Evolutionary conservation across 2,329 filamentous ascomycete genomes (phyloP).

Genomic region (Penicillium sp.): DNA sequence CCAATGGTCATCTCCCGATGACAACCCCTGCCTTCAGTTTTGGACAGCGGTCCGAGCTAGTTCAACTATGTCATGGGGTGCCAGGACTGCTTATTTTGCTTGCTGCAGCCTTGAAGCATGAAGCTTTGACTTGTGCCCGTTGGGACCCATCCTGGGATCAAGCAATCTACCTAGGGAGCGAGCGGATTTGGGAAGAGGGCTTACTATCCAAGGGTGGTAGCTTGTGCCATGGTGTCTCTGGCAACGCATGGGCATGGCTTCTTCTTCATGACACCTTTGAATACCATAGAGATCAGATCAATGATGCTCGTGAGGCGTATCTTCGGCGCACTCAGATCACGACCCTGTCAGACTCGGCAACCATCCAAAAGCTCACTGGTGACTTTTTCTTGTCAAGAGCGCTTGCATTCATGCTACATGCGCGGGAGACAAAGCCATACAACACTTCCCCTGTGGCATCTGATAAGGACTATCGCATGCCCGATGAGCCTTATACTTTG

Average conservation of each 20-base stretch:
- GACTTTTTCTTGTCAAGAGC: conserved; percentile 43
- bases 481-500: conserved; percentile 42
- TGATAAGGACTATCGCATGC: conserved; percentile 38
- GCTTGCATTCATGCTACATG: conserved; percentile 40
- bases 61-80: conserved; percentile 46
- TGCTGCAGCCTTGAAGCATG: conserved; percentile 33
- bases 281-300: conserved; percentile 26
- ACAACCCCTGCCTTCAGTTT: conserved; percentile 33
- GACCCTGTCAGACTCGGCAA: not conserved
- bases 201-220: conserved; percentile 44
- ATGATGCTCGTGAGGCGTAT: conserved; percentile 26
- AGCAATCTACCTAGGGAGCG: conserved; percentile 33
- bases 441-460: conserved; percentile 17
- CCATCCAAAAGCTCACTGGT: conserved; percentile 23
- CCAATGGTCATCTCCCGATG: conserved; percentile 42
- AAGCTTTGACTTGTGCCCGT: conserved; percentile 23
- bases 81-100: conserved; percentile 42
- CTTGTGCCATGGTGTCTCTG: conserved; percentile 44
- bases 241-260: conserved; percentile 44
- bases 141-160: conserved; percentile 44
- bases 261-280: conserved; percentile 40
- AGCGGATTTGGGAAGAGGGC: conserved; percentile 45
- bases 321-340: conserved; percentile 13
- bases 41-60: conserved; percentile 30
- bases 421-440: conserved; percentile 41